These are phyloP conservation scores for Diaporthe citrichinensis DNA, from an alignment of 2,329 filamentous ascomycete species.

Conservation along the genomic window DNA sequence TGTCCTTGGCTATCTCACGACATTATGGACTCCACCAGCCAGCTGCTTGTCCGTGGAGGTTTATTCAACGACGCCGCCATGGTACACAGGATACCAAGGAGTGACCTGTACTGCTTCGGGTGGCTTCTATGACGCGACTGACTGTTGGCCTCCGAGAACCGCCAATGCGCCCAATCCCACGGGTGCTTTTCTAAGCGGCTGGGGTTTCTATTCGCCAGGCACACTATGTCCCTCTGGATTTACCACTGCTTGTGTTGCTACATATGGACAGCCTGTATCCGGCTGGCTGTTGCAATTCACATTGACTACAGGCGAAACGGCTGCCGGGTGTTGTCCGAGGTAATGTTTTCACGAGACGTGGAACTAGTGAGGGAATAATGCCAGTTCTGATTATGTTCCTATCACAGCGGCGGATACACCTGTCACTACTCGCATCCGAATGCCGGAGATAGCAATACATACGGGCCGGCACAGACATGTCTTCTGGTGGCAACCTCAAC, in stretches of 20 bases:
- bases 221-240: slow-evolving; percentile 3
- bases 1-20: slow-evolving; percentile 1
- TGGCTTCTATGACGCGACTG: background rate
- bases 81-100: background rate
- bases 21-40: background rate
- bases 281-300: background rate
- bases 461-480: background rate
- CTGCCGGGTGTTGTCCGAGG: background rate
- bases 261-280: background rate
- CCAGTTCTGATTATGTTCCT: background rate
- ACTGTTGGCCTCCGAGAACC: slow-evolving; percentile 6
- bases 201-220: background rate
- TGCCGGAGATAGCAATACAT: background rate
- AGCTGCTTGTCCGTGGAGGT: background rate
- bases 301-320: background rate
- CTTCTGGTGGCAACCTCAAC: background rate
- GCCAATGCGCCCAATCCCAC: background rate
- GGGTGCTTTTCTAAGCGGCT: background rate
- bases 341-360: background rate
- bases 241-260: slow-evolving; percentile 2
- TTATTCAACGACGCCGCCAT: background rate
- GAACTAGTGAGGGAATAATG: background rate
- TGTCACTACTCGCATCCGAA: background rate
- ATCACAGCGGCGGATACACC: background rate
- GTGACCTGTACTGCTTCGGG: background rate